These are phyloP conservation scores for Fusarium domesticum DNA, from an alignment of 2,329 filamentous ascomycete species.

Conservation along the genomic window DNA sequence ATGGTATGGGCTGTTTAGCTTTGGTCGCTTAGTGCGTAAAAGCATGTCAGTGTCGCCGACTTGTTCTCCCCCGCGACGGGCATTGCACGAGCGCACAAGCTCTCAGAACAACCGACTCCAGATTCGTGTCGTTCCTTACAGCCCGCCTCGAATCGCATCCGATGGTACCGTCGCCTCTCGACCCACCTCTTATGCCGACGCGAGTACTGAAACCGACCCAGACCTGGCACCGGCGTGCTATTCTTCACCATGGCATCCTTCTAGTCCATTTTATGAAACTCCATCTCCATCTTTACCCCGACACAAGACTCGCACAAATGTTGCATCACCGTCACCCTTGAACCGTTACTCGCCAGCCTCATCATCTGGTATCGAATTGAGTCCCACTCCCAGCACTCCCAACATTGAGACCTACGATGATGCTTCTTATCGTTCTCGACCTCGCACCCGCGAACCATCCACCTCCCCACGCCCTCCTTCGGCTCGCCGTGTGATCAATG, in stretches of 20 bases:
- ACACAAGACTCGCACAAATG: conserved; percentile 15
- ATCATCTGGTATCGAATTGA: conserved; percentile 18
- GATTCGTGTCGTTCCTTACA: conserved; percentile 41
- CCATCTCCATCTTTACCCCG: conserved; percentile 25
- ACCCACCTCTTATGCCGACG: conserved; percentile 26
- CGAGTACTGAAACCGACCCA: conserved; percentile 22
- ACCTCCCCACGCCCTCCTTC: conserved; percentile 30
- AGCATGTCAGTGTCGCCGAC: conserved; percentile 35
- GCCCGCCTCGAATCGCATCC: conserved; percentile 36
- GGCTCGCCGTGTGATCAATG: conserved; percentile 42
- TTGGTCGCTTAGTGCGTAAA: conserved; percentile 26
- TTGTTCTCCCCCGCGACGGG: conserved; percentile 29
- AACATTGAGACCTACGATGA: conserved; percentile 19
- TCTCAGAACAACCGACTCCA: conserved; percentile 32
- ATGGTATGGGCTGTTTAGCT: conserved; percentile 1
- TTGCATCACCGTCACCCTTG: conserved; percentile 19
- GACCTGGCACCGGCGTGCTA: conserved; percentile 14
- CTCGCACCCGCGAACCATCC: conserved; percentile 20
- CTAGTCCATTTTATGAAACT: conserved; percentile 23
- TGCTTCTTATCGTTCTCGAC: conserved; percentile 16
- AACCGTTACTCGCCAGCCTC: conserved; percentile 15
- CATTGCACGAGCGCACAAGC: conserved; percentile 29
- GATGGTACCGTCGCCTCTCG: conserved; percentile 29
- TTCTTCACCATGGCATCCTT: conserved; percentile 19
- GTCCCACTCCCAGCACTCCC: conserved; percentile 20